A percentile compares a stretch with the other conserved stretches of the same genome.
phyloP scores from a whole-genome alignment of 2,329 filamentous ascomycete genomes.

The Ophiognomonia clavigignenti-juglandacearum region DNA sequence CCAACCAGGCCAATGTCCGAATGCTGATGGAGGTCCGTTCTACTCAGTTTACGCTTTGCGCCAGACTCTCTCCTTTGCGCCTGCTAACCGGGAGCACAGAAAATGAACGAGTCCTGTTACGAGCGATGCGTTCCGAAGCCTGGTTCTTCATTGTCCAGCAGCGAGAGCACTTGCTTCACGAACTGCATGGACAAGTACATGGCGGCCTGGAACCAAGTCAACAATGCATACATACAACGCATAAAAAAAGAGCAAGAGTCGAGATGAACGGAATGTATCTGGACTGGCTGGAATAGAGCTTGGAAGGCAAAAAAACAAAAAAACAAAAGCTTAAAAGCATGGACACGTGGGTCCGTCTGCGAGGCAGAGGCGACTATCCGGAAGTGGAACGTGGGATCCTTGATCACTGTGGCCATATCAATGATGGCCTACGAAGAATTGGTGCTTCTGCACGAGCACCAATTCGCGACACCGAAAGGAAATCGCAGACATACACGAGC shows the following conservation, averaged over 20 bases:
- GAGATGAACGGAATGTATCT: constrained; percentile 25
- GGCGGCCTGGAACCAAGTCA: constrained; percentile 71
- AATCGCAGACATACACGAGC: not conserved
- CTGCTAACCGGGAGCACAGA: constrained; percentile 39
- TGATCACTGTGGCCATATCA: too few species aligned
- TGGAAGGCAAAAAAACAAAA: not conserved
- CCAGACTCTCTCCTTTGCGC: constrained; percentile 1
- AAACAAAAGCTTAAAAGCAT: not conserved
- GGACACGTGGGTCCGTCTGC: not conserved
- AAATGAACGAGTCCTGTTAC: constrained; percentile 79
- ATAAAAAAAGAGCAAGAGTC: constrained; percentile 50
- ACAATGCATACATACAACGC: constrained; percentile 60
- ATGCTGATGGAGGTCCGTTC: constrained; percentile 62
- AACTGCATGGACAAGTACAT: constrained; percentile 85
- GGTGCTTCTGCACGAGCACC: not conserved
- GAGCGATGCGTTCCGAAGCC: constrained; percentile 70
- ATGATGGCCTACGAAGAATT: too few species aligned
- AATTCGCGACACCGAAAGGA: not conserved
- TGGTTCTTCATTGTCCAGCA: constrained; percentile 58
- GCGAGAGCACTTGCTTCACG: constrained; percentile 67
- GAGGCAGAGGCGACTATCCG: too few species aligned
- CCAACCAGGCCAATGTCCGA: constrained; percentile 63
- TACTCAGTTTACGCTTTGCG: not conserved
- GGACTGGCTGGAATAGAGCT: too few species aligned
- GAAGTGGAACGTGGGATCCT: too few species aligned